Conservation (phyloP, 495 filamentous ascomycete species). For the Aspergillus nidulans region DNA sequence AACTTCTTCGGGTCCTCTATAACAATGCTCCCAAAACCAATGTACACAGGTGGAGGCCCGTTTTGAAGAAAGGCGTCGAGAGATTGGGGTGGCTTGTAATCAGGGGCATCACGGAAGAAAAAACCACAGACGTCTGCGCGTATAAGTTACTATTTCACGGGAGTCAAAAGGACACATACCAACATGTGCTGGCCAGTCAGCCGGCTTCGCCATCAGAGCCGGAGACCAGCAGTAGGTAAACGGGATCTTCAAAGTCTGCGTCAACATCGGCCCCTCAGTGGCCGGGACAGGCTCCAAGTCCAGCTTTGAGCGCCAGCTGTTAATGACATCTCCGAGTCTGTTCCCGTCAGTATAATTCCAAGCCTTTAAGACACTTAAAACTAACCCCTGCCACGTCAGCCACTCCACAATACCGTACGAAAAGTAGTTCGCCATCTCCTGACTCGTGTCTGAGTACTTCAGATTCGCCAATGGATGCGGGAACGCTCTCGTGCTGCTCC, state of each 20-base stretch:
- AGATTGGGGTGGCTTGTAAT: conserved; percentile 49
- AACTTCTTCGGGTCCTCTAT: conserved; percentile 54
- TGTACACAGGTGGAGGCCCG: conserved; percentile 57
- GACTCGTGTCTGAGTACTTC: conserved; percentile 39
- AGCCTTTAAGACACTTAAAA: not conserved
- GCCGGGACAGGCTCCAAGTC: conserved; percentile 47
- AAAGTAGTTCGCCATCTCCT: conserved; percentile 50
- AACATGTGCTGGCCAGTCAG: conserved; percentile 57
- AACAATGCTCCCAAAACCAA: conserved; percentile 66
- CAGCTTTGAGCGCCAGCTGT: conserved; percentile 48
- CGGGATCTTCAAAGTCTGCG: conserved; percentile 48
- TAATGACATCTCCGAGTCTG: conserved; percentile 57
- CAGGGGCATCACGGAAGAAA: conserved; percentile 50
- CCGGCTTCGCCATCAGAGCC: conserved; percentile 56
- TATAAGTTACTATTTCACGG: not conserved
- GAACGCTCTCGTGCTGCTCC: conserved; percentile 50
- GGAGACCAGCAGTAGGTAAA: conserved; percentile 66
- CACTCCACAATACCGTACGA: conserved; percentile 60
- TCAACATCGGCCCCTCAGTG: conserved; percentile 31
- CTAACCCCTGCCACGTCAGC: conserved; percentile 63
- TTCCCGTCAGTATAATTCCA: conserved; percentile 7
- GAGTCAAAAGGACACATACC: conserved; percentile 18
- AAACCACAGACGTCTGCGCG: conserved; percentile 53
- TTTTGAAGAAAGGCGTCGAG: conserved; percentile 48
- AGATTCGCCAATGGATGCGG: conserved; percentile 57